Percentiles rank a stretch among this genome's conserved stretches.
Evolutionary conservation across 208 protist species (phyloP).

Genomic region (Acanthamoeba castellanii): DNA sequence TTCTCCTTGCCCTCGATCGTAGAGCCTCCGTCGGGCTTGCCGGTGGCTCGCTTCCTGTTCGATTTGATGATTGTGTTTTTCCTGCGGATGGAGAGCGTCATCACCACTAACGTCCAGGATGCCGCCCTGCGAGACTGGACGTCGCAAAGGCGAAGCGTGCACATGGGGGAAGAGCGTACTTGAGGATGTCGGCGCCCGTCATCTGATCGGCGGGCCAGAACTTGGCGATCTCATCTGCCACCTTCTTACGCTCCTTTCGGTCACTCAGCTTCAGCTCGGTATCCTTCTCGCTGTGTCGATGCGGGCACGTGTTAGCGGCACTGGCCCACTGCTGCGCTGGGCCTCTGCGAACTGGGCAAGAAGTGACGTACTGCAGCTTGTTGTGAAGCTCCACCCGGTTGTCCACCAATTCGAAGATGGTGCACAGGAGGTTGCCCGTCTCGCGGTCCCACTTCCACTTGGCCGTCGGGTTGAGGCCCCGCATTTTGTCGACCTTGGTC

Average conservation of each 20-base stretch:
- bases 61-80: not conserved
- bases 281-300: constrained; percentile 11
- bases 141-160: not conserved
- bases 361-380: constrained; percentile 15
- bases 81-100: not conserved
- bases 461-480: not conserved
- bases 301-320: not conserved
- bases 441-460: constrained; percentile 47
- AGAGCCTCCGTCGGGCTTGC: not conserved
- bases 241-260: not conserved
- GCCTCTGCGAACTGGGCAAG: not conserved
- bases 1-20: not conserved
- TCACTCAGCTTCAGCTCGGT: not conserved
- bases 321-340: not conserved
- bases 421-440: not conserved
- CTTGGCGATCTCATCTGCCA: not conserved
- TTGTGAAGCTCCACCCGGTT: not conserved
- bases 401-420: constrained; percentile 34
- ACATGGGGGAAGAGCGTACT: not conserved
- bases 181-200: not conserved
- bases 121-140: not conserved
- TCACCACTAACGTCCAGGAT: not conserved
- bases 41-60: not conserved
- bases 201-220: constrained; percentile 44
- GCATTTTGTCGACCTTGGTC: not conserved